phyloP scores from a whole-genome alignment of 176 grass and related monocot genomes.

The Ensete glaucum region DNA sequence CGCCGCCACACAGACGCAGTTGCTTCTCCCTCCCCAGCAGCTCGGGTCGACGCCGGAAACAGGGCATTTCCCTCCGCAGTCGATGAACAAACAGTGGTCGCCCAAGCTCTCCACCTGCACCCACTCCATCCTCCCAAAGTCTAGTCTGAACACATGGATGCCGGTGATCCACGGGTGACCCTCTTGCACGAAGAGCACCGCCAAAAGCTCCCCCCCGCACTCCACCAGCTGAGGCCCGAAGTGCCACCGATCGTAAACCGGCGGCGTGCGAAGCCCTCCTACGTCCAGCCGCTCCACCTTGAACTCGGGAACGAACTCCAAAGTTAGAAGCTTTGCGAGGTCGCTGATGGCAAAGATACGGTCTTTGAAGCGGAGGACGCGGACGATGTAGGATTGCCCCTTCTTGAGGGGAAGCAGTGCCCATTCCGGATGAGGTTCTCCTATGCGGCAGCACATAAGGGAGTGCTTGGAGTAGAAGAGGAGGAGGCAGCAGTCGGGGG shows the following conservation, averaged over 20 bases:
- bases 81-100: slow-evolving; percentile 18
- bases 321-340: slow-evolving; percentile 3
- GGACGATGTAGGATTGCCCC: slow-evolving; percentile 5
- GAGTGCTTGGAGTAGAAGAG: slow-evolving; percentile 27
- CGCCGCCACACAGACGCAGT: slow-evolving; percentile 11
- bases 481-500: slow-evolving; percentile 14
- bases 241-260: slow-evolving; percentile 6
- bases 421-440: slow-evolving; percentile 2
- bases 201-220: slow-evolving; percentile 5
- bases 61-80: slow-evolving; percentile 17
- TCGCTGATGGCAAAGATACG: too few species aligned
- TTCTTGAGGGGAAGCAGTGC: background rate
- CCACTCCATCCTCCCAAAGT: slow-evolving; percentile 25
- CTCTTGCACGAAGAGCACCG: slow-evolving; percentile 7
- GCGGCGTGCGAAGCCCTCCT: background rate
- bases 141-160: slow-evolving; percentile 10
- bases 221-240: slow-evolving; percentile 23
- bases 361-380: slow-evolving; percentile 15
- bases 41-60: slow-evolving; percentile 14
- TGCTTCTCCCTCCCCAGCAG: slow-evolving; percentile 20
- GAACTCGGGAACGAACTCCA: slow-evolving; percentile 6
- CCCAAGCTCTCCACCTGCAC: slow-evolving; percentile 14
- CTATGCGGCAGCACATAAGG: slow-evolving; percentile 16
- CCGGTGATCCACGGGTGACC: background rate
- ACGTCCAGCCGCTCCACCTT: background rate